These are phyloP conservation scores for Salix suchowensis DNA, from an alignment of 345 rosid species.

Conservation along the genomic window DNA sequence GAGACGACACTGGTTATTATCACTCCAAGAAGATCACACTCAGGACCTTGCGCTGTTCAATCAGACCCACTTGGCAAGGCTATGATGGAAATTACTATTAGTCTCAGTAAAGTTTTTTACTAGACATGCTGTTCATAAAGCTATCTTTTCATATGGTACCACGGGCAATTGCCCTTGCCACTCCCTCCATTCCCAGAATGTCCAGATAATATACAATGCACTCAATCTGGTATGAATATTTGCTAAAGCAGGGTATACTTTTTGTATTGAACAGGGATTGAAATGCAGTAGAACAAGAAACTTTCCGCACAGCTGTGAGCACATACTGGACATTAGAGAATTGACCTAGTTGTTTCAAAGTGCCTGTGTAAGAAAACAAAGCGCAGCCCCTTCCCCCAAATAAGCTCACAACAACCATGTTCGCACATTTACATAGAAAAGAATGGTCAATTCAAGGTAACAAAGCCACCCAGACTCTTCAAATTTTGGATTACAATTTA, in stretches of 20 bases:
- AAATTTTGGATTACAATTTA: too few relatives aligned
- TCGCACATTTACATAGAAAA: too few relatives aligned
- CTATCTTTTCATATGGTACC: neutral
- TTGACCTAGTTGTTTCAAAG: neutral
- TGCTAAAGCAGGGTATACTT: neutral
- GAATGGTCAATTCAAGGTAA: too few relatives aligned
- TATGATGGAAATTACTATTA: neutral
- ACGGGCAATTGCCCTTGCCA: neutral
- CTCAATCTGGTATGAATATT: too few relatives aligned
- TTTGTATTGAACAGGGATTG: neutral
- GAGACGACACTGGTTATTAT: neutral
- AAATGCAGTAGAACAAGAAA: neutral
- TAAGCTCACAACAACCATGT: too few relatives aligned
- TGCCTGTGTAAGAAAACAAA: neutral
- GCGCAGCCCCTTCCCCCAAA: too few relatives aligned
- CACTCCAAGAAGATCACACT: neutral
- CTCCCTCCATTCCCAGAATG: neutral
- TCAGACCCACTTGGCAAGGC: neutral
- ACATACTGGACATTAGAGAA: neutral
- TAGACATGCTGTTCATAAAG: neutral
- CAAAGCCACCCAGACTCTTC: too few relatives aligned
- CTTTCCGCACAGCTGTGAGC: neutral
- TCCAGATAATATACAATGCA: neutral
- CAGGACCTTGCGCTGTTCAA: neutral
- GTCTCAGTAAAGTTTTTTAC: neutral